Evolutionary conservation across 345 rosid species (phyloP).

Genomic region (Linum tenue): DNA sequence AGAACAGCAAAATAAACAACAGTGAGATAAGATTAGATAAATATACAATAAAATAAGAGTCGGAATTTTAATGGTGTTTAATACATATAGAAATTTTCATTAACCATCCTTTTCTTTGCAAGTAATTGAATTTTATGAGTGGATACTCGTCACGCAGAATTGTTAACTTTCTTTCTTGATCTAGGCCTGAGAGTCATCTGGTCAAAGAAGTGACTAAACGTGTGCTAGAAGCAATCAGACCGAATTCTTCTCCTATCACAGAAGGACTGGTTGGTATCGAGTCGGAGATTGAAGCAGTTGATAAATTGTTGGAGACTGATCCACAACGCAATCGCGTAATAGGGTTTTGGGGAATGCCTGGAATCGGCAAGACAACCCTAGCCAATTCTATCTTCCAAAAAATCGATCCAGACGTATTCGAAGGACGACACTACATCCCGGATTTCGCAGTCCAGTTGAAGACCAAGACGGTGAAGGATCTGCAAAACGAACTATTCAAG

Average conservation of each 20-base stretch:
- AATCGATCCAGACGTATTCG: not conserved
- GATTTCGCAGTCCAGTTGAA: not conserved
- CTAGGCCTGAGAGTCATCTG: constrained; percentile 1
- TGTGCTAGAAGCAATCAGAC: not conserved
- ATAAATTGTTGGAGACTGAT: not conserved
- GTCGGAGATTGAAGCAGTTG: not conserved
- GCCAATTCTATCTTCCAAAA: not conserved
- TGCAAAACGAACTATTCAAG: not conserved
- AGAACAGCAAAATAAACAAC: too few species aligned
- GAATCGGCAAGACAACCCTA: not conserved
- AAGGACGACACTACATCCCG: not conserved
- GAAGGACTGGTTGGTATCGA: constrained; percentile 1
- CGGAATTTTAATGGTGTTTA: too few species aligned
- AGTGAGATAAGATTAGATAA: too few species aligned
- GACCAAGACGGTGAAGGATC: not conserved
- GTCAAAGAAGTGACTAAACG: constrained; percentile 1
- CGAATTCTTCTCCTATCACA: not conserved
- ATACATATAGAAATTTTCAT: too few species aligned
- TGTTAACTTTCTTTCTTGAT: too few species aligned
- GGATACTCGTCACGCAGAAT: too few species aligned
- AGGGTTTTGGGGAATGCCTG: constrained; percentile 9
- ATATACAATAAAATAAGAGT: too few species aligned
- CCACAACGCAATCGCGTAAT: not conserved
- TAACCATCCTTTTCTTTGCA: too few species aligned
- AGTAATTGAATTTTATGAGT: too few species aligned